Evolutionary conservation across 805 yeast species (phyloP).

Genomic region (Sugiyamaella mastotermitis): DNA sequence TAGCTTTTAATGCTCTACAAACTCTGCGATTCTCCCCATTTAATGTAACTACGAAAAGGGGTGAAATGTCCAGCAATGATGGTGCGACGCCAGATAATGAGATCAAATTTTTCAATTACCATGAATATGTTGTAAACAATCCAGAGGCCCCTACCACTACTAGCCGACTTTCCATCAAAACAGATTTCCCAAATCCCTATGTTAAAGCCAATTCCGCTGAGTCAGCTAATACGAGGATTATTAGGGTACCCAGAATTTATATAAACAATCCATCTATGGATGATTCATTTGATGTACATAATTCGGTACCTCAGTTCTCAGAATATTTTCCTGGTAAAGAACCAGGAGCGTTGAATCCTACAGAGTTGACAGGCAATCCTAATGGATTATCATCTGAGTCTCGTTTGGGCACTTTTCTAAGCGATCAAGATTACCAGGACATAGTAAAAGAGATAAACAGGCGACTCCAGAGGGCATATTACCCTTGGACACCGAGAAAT

Average conservation of each 20-base stretch:
- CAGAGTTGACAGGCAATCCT: conserved; percentile 1
- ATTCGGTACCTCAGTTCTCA: conserved; percentile 17
- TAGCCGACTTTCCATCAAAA: conserved; percentile 8
- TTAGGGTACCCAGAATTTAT: conserved; percentile 20
- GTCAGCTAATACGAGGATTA: conserved; percentile 11
- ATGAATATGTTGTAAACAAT: conserved; percentile 14
- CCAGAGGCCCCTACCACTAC: too few species aligned
- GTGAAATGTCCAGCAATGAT: not conserved
- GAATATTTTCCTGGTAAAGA: conserved; percentile 21
- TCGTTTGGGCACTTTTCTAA: conserved; percentile 32
- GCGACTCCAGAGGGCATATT: conserved; percentile 35
- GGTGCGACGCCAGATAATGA: not conserved
- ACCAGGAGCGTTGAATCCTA: conserved; percentile 18
- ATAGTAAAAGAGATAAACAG: conserved; percentile 44
- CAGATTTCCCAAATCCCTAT: conserved; percentile 24
- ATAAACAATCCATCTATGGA: not conserved
- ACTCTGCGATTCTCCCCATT: too few species aligned
- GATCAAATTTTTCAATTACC: conserved; percentile 19
- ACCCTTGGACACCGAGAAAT: conserved; percentile 36
- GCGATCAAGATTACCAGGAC: conserved; percentile 33
- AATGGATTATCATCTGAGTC: conserved; percentile 23
- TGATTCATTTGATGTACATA: conserved; percentile 1
- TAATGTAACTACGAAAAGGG: too few species aligned
- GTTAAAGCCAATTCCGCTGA: conserved; percentile 24
- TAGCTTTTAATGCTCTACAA: too few species aligned